Conservation (phyloP, 805 yeast species). For the Saccharomyces jurei region DNA sequence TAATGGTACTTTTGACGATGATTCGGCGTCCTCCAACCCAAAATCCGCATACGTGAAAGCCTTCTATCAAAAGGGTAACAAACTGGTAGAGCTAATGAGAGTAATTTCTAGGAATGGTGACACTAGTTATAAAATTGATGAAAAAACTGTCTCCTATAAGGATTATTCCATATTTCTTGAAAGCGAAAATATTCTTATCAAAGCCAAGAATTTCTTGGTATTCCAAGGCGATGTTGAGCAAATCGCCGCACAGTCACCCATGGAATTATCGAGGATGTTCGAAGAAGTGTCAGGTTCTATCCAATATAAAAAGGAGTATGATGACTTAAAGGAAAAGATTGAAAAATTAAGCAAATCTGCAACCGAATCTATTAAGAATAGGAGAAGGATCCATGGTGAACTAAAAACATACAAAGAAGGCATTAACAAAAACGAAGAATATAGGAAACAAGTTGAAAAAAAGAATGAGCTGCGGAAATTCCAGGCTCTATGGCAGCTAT, state of each 20-base stretch:
- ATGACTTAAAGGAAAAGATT: slow-evolving; percentile 49
- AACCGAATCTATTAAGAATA: slow-evolving; percentile 55
- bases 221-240: slow-evolving; percentile 96
- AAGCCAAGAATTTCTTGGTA: slow-evolving; percentile 85
- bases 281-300: slow-evolving; percentile 81
- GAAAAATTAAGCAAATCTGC: slow-evolving; percentile 61
- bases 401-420: slow-evolving; percentile 72
- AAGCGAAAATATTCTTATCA: slow-evolving; percentile 72
- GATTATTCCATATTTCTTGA: slow-evolving; percentile 63
- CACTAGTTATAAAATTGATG: slow-evolving; percentile 63
- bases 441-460: slow-evolving; percentile 46
- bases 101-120: slow-evolving; percentile 49
- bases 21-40: slow-evolving; percentile 17
- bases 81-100: slow-evolving; percentile 53
- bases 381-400: slow-evolving; percentile 64
- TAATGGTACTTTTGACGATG: slow-evolving; percentile 10
- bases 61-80: slow-evolving; percentile 52
- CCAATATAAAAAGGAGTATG: slow-evolving; percentile 62
- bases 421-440: slow-evolving; percentile 59
- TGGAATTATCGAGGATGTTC: slow-evolving; percentile 61
- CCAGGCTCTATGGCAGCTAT: slow-evolving; percentile 56
- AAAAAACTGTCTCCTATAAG: slow-evolving; percentile 47
- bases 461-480: slow-evolving; percentile 39
- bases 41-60: slow-evolving; percentile 70
- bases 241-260: slow-evolving; percentile 79